Evolutionary conservation across 78 protist genomes (phyloP).

Genomic region (Neovahlkampfia damariscottae): DNA sequence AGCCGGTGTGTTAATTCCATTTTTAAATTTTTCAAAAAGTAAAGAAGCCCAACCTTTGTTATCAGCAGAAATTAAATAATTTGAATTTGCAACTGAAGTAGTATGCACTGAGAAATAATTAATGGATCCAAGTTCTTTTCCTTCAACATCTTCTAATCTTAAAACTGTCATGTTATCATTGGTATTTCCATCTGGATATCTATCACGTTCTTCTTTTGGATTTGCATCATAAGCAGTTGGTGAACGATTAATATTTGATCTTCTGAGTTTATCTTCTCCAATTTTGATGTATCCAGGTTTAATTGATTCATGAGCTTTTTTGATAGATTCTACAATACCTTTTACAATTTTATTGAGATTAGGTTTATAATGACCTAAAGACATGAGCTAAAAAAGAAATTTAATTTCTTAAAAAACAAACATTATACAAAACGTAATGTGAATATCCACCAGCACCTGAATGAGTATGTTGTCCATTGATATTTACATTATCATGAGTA

Average conservation of each 20-base stretch:
- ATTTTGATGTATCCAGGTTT: conserved; percentile 25
- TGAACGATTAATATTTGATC: conserved; percentile 53
- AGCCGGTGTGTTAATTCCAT: conserved; percentile 21
- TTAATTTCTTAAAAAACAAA: no score
- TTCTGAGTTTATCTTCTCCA: neutral
- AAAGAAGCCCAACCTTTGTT: conserved; percentile 69
- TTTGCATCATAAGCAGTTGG: conserved; percentile 52
- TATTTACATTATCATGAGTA: conserved; percentile 27
- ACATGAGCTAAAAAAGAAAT: no score
- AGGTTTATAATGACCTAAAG: conserved; percentile 44
- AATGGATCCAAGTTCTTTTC: conserved; percentile 35
- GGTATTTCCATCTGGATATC: conserved; percentile 24
- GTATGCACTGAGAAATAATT: conserved; percentile 42
- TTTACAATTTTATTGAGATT: conserved; percentile 35
- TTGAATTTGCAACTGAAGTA: conserved; percentile 54
- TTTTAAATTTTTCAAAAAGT: conserved; percentile 27
- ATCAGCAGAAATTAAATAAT: conserved; percentile 50
- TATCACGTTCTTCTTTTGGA: conserved; percentile 50
- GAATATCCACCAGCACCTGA: conserved; percentile 58
- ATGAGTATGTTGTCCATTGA: conserved; percentile 62
- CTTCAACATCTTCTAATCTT: conserved; percentile 24
- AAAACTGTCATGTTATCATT: conserved; percentile 49
- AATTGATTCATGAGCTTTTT: conserved; percentile 37
- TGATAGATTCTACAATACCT: conserved; percentile 50
- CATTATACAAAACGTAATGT: conserved; percentile 44